A percentile compares a stretch with the other conserved stretches of the same genome.
Evolutionary conservation across 768 basidiomycete genomes (phyloP).

Genomic region (Grammothele lineata): DNA sequence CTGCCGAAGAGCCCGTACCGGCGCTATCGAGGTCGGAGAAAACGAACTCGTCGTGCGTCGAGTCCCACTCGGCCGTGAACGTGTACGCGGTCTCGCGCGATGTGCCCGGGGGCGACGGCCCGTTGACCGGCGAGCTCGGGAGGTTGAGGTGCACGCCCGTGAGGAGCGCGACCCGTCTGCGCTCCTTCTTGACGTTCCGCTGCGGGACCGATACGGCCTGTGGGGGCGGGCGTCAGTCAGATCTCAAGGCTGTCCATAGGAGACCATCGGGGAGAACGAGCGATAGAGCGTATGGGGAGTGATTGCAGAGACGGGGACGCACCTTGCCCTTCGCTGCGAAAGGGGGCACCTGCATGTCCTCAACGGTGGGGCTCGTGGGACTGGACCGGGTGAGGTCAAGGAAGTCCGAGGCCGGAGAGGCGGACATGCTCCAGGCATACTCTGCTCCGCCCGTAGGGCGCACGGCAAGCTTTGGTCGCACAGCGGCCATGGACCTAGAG

Average conservation of each 20-base stretch:
- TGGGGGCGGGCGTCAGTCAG: too few relatives aligned
- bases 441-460: slow-evolving; percentile 22
- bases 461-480: slow-evolving; percentile 25
- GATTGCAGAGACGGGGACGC: not conserved
- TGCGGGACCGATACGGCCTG: slow-evolving; percentile 16
- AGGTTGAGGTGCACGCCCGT: slow-evolving; percentile 23
- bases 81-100: slow-evolving; percentile 23
- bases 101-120: slow-evolving; percentile 9
- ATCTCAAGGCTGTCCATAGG: too few relatives aligned
- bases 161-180: slow-evolving; percentile 21
- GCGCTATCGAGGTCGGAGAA: slow-evolving; percentile 23
- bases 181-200: slow-evolving; percentile 25
- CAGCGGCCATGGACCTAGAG: slow-evolving; percentile 26
- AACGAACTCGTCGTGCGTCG: slow-evolving; percentile 21
- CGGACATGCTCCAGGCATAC: slow-evolving; percentile 27
- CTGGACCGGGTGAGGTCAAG: slow-evolving; percentile 9
- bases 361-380: slow-evolving; percentile 1
- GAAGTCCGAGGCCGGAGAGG: slow-evolving; percentile 16
- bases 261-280: not conserved
- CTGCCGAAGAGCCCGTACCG: not conserved
- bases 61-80: slow-evolving; percentile 29
- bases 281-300: not conserved
- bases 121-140: slow-evolving; percentile 20
- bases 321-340: slow-evolving; percentile 11
- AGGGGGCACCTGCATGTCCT: not conserved